These are phyloP conservation scores for Tardiomyces digboiensis DNA, from an alignment of 1,139 yeast species.

Conservation along the genomic window DNA sequence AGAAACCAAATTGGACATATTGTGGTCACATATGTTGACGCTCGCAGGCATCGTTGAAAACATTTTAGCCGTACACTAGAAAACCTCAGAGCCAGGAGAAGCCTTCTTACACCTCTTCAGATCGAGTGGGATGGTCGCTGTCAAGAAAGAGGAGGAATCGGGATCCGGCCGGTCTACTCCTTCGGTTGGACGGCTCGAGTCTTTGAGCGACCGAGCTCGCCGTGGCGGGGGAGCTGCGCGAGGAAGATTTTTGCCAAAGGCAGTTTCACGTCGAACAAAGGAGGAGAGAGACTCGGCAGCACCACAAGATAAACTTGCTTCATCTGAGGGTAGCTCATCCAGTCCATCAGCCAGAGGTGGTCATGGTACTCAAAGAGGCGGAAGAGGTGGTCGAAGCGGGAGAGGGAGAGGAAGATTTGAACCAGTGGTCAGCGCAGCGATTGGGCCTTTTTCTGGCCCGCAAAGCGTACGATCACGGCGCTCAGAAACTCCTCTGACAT, in stretches of 20 bases:
- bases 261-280: background rate
- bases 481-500: constrained; percentile 5
- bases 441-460: constrained; percentile 26
- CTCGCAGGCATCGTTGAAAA: too few species aligned
- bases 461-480: background rate
- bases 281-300: background rate
- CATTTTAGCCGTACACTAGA: background rate
- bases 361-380: background rate
- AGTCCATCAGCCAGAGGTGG: background rate
- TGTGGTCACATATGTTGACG: too few species aligned
- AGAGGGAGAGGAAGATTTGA: constrained; percentile 26
- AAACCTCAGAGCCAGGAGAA: too few species aligned
- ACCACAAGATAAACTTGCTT: background rate
- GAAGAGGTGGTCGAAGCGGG: constrained; percentile 12
- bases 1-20: too few species aligned
- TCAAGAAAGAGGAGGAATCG: background rate
- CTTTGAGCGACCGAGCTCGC: background rate
- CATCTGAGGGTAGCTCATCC: background rate
- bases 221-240: background rate
- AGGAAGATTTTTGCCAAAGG: background rate
- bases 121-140: too few species aligned
- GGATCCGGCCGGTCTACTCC: background rate
- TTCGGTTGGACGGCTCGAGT: background rate
- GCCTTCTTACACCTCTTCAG: too few species aligned
- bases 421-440: constrained; percentile 22